Conservation (phyloP, 805 yeast genomes). For the Myxozyma neglecta region DNA sequence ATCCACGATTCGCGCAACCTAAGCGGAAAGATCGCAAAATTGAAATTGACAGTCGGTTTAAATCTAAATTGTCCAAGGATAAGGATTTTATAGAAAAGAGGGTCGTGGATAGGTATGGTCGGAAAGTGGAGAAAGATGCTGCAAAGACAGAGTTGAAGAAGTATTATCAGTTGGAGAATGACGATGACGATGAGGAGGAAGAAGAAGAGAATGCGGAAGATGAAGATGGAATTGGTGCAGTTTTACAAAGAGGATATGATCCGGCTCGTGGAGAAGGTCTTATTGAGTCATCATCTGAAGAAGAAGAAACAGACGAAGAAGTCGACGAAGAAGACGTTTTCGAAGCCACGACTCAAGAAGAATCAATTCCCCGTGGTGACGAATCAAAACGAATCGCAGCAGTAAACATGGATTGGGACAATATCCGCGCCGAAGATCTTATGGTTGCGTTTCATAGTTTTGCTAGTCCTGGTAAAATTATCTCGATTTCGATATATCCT, state of each 20-base stretch:
- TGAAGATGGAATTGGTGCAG: constrained; percentile 8
- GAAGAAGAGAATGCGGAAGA: constrained; percentile 32
- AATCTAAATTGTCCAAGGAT: constrained; percentile 57
- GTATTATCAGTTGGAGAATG: constrained; percentile 58
- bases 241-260: constrained; percentile 34
- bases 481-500: constrained; percentile 72
- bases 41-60: constrained; percentile 83
- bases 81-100: constrained; percentile 59
- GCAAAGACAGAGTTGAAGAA: constrained; percentile 57
- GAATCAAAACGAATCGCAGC: constrained; percentile 82
- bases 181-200: constrained; percentile 36
- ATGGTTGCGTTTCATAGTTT: constrained; percentile 87
- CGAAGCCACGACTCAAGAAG: constrained; percentile 46
- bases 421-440: constrained; percentile 80
- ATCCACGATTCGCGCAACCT: constrained; percentile 84
- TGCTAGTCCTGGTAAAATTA: constrained; percentile 65
- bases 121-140: constrained; percentile 56
- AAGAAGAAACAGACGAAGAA: constrained; percentile 39
- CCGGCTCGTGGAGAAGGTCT: constrained; percentile 44
- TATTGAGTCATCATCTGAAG: constrained; percentile 34
- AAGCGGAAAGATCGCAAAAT: constrained; percentile 66
- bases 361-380: constrained; percentile 81
- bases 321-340: constrained; percentile 29
- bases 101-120: constrained; percentile 83
- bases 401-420: constrained; percentile 97